Conservation (phyloP, 179 eudicot species). For the Spinacia oleracea region DNA sequence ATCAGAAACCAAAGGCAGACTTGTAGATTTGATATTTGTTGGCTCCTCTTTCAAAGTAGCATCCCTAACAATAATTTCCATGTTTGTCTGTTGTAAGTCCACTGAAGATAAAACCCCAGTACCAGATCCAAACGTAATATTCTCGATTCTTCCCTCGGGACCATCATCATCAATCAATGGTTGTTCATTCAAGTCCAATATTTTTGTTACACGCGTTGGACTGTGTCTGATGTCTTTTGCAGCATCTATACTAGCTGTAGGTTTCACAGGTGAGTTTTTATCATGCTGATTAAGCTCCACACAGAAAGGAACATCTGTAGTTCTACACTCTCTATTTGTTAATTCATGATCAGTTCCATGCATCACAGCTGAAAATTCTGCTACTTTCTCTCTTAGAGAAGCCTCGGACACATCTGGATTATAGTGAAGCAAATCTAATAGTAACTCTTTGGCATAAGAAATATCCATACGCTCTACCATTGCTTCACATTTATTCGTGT, state of each 20-base stretch:
- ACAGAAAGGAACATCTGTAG: constrained; percentile 20
- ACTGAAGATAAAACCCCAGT: constrained; percentile 10
- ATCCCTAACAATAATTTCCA: constrained; percentile 4
- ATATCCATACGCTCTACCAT: constrained; percentile 20
- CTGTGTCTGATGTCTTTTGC: constrained; percentile 19
- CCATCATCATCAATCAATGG: constrained; percentile 18
- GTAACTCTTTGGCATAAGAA: constrained; percentile 21
- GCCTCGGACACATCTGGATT: constrained; percentile 11
- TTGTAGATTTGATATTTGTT: constrained; percentile 15
- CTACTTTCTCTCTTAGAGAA: constrained; percentile 22
- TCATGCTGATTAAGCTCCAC: constrained; percentile 31
- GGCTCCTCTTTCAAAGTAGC: constrained; percentile 13
- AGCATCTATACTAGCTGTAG: constrained; percentile 28
- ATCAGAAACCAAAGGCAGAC: constrained; percentile 26
- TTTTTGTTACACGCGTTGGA: constrained; percentile 26
- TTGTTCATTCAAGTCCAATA: constrained; percentile 29
- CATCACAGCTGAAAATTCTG: constrained; percentile 28
- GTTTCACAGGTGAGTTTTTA: constrained; percentile 23
- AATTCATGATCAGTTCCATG: constrained; percentile 25
- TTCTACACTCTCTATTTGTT: constrained; percentile 10
- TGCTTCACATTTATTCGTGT: constrained; percentile 19
- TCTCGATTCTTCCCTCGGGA: constrained; percentile 25
- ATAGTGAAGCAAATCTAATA: constrained; percentile 20
- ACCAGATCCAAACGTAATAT: constrained; percentile 18
- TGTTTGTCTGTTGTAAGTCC: constrained; percentile 13